phyloP scores from a whole-genome alignment of 805 yeast species.

The Teunomyces kruisii region DNA sequence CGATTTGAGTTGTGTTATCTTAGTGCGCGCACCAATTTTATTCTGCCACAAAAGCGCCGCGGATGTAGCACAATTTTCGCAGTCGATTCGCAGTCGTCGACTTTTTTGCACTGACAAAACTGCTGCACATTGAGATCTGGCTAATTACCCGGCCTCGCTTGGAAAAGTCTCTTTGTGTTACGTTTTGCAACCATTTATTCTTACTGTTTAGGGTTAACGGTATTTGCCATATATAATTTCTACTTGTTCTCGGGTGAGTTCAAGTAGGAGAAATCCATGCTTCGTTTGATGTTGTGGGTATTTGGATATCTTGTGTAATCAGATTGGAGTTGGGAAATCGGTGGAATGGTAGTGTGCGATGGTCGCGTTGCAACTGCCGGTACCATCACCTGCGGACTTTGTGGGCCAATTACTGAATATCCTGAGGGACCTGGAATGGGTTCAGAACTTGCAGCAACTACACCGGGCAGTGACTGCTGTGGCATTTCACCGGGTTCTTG shows the following conservation, averaged over 20 bases:
- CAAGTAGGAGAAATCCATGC: conserved; percentile 7
- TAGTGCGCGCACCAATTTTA: conserved; percentile 2
- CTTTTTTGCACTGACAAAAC: not conserved
- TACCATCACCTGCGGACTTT: not conserved
- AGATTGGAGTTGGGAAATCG: not conserved
- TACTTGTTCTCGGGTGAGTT: conserved; percentile 3
- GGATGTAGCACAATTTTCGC: conserved; percentile 4
- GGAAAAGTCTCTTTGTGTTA: not conserved
- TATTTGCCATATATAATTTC: not conserved
- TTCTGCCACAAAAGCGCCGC: conserved; percentile 2
- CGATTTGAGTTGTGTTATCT: not conserved
- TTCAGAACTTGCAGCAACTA: not conserved
- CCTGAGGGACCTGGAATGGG: not conserved
- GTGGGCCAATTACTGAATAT: not conserved
- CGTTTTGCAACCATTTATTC: conserved; percentile 4
- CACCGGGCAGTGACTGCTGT: not conserved
- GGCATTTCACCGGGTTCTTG: not conserved
- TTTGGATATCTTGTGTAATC: not conserved
- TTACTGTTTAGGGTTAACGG: not conserved
- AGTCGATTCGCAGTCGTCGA: conserved; percentile 5
- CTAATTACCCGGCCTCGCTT: conserved; percentile 2
- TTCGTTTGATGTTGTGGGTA: not conserved
- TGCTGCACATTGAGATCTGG: conserved; percentile 1
- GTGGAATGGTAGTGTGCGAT: not conserved
- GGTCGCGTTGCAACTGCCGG: not conserved